phyloP scores from a whole-genome alignment of 371 early-diverging fungal genomes.

The Mortierella sp. region DNA sequence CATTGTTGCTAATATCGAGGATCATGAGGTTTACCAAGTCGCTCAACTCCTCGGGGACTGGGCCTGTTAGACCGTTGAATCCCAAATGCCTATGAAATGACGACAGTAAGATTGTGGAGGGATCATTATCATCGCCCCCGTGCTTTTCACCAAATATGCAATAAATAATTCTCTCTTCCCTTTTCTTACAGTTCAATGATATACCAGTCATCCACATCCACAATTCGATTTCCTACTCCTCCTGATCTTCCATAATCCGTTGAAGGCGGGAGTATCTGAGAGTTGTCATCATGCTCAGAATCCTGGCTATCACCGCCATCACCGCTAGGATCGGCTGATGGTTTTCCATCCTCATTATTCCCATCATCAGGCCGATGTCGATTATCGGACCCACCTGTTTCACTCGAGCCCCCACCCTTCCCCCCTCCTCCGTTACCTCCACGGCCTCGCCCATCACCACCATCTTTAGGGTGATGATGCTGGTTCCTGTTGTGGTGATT shows the following conservation, averaged over 20 bases:
- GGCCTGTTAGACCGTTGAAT: constrained; percentile 62
- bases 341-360: constrained; percentile 14
- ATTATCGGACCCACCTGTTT: constrained; percentile 9
- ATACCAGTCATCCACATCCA: constrained; percentile 40
- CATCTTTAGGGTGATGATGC: constrained; percentile 12
- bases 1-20: constrained; percentile 67
- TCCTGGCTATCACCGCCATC: background rate
- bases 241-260: background rate
- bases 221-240: background rate
- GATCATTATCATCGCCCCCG: background rate
- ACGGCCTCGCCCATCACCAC: constrained; percentile 5
- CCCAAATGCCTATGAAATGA: constrained; percentile 57
- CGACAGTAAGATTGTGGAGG: background rate
- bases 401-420: background rate
- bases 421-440: background rate
- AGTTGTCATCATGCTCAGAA: background rate
- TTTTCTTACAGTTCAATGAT: constrained; percentile 39
- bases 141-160: background rate
- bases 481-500: constrained; percentile 25
- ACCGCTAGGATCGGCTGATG: background rate
- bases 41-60: constrained; percentile 61
- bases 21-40: constrained; percentile 59
- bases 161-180: too few relatives aligned
- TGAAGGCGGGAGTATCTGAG: background rate
- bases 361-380: constrained; percentile 19